Percentiles rank a stretch among this genome's conserved stretches.
phyloP scores from a whole-genome alignment of 306 rosid genomes.

The Lotus japonicus region DNA sequence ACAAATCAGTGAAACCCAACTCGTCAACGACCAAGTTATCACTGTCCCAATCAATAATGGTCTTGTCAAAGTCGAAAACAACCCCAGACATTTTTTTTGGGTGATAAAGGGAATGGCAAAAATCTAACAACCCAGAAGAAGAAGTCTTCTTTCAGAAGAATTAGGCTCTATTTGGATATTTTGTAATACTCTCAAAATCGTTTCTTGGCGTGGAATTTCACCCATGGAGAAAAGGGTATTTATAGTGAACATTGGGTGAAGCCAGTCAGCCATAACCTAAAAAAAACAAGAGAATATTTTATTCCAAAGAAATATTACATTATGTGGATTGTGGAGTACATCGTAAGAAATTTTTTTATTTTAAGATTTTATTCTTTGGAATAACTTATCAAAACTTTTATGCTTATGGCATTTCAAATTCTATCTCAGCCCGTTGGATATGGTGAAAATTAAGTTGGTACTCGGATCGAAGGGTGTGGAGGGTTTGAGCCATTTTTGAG shows the following conservation, averaged over 20 bases:
- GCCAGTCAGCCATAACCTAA: too few species aligned
- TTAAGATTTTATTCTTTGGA: too few species aligned
- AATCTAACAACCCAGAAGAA: not conserved
- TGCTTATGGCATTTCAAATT: too few species aligned
- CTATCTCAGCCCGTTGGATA: too few species aligned
- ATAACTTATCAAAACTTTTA: too few species aligned
- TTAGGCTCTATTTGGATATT: not conserved
- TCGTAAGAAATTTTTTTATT: too few species aligned
- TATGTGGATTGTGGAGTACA: too few species aligned
- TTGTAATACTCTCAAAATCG: not conserved
- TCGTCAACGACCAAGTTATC: conserved; percentile 64
- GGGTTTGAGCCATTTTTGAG: too few species aligned
- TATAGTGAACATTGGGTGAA: conserved; percentile 20
- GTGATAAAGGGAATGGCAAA: not conserved
- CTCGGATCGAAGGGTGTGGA: too few species aligned
- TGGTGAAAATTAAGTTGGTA: too few species aligned
- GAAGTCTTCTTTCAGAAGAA: not conserved
- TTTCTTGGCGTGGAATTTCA: not conserved
- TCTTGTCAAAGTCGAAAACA: conserved; percentile 63
- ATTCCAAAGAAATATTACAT: too few species aligned
- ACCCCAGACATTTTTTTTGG: conserved; percentile 44
- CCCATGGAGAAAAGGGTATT: conserved; percentile 24
- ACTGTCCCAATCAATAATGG: conserved; percentile 56
- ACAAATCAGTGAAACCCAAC: conserved; percentile 42
- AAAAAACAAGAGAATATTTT: too few species aligned